Percentiles rank a stretch among this genome's conserved stretches.
These are phyloP conservation scores for Sporothrix brasiliensis DNA, from an alignment of 2,329 filamentous ascomycete species.

Conservation along the genomic window DNA sequence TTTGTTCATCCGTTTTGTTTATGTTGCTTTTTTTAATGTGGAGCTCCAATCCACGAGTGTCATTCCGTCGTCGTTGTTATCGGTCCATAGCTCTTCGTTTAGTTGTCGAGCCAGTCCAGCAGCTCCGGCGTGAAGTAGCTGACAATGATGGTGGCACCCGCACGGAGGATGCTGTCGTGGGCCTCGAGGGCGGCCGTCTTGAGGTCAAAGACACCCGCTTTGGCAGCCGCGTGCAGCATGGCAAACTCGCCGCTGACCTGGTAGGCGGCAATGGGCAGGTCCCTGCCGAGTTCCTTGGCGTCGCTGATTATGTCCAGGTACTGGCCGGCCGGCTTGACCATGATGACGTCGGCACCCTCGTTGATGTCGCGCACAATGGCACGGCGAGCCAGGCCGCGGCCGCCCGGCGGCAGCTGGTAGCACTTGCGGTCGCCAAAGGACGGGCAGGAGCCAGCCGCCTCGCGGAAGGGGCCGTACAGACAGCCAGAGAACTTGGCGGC, in stretches of 20 bases:
- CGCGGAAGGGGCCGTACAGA: conserved; percentile 94
- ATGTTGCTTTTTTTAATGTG: neutral
- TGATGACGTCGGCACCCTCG: conserved; percentile 96
- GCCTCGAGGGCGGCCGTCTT: conserved; percentile 94
- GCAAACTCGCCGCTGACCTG: conserved; percentile 97
- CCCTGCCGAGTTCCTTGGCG: conserved; percentile 88
- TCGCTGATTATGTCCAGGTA: conserved; percentile 98
- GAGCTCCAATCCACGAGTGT: neutral
- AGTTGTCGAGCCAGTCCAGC: conserved; percentile 60
- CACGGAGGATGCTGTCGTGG: conserved; percentile 88
- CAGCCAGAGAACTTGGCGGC: conserved; percentile 97
- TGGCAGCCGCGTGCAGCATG: conserved; percentile 95
- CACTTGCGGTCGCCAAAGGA: conserved; percentile 94
- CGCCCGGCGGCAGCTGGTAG: conserved; percentile 94
- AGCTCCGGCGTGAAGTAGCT: conserved; percentile 91
- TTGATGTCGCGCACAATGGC: conserved; percentile 87
- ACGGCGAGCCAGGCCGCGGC: conserved; percentile 84
- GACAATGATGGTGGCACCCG: conserved; percentile 89
- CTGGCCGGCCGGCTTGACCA: conserved; percentile 96
- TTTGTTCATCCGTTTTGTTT: neutral
- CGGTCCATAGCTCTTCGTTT: neutral
- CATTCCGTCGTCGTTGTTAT: neutral
- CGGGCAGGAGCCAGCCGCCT: conserved; percentile 87
- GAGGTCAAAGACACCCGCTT: conserved; percentile 94
- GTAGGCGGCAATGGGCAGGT: conserved; percentile 92